Base-by-base conservation (phyloP, 495 filamentous ascomycete species). In the Tetracladium marchalianum region DNA sequence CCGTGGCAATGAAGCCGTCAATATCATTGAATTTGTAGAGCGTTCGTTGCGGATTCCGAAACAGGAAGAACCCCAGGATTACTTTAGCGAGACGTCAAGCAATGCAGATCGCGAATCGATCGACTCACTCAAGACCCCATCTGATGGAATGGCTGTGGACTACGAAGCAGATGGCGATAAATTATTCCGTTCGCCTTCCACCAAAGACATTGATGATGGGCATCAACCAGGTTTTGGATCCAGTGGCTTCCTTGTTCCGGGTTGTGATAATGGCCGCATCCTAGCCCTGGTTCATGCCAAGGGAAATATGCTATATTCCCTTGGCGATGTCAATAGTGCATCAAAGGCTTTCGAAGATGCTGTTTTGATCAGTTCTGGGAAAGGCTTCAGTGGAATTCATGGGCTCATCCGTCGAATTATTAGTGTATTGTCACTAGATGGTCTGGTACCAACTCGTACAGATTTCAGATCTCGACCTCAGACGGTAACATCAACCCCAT, bases 291-390 rank as follows among this genome's bases (percentile, higher is more conserved):
- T 96, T 18, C 93, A 99, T 65, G 90, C 89, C 2, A 99, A 97
- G 63, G 92, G 93, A 22, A 99, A 97, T 53, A 95, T 97, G 87
- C 72, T 97, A 1, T 99, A 99, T 66, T 78, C 87, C 32, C 64
- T 95, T 42, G 89, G 89, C 18, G 84, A 97, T 50, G 87, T 92
- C 55, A 70, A 72, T 36, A 81, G 75, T 11, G 92, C 92, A 12
- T 89, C 92, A 0, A 77, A 81, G 47, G 89, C 93, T 8, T 99
- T 99, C 54, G 92, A 97, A 55, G 88, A 95, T 61, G 92, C 88
- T 1, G 88, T 99, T 22, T 64, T 95, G 46, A 90, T 97, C 55
- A 88, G 84, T 42, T 75, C 85, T 35, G 92, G 90, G 8, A 75
- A 76, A 54, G 73, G 77, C 35, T 71, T 80, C 6, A 70, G 77